phyloP scores from a whole-genome alignment of 1,139 yeast genomes.

The Candida dubliniensis region DNA sequence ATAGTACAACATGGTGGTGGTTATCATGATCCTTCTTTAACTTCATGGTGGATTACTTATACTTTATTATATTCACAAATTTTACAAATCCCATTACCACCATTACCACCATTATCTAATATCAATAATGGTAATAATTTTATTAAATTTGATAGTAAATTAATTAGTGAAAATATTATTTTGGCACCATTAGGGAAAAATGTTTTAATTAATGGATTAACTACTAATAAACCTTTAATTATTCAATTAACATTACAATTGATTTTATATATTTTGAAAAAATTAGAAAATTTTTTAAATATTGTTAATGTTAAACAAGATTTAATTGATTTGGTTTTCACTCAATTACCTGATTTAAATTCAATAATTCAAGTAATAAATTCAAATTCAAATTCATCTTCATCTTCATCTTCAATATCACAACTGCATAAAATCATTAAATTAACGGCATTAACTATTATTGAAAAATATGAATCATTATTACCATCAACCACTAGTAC shows the following conservation, averaged over 20 bases:
- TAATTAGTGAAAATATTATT: slow-evolving; percentile 53
- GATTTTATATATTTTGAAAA: slow-evolving; percentile 53
- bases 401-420: slow-evolving; percentile 19
- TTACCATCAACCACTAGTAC: slow-evolving; percentile 14
- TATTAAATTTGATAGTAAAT: slow-evolving; percentile 18
- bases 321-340: slow-evolving; percentile 29
- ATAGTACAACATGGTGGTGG: slow-evolving; percentile 55
- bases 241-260: slow-evolving; percentile 67
- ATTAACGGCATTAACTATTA: slow-evolving; percentile 27
- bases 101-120: slow-evolving; percentile 6
- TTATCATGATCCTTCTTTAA: slow-evolving; percentile 66
- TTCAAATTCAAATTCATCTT: too few species aligned
- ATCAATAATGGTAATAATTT: slow-evolving; percentile 5
- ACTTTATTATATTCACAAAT: slow-evolving; percentile 61
- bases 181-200: slow-evolving; percentile 67
- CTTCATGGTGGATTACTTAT: slow-evolving; percentile 83
- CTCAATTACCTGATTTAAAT: slow-evolving; percentile 31
- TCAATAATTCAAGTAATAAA: slow-evolving; percentile 9
- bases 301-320: slow-evolving; percentile 34
- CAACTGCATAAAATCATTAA: slow-evolving; percentile 20
- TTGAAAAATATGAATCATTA: slow-evolving; percentile 24
- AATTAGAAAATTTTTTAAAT: slow-evolving; percentile 41
- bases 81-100: slow-evolving; percentile 55
- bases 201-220: slow-evolving; percentile 59
- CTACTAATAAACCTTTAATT: slow-evolving; percentile 53